Evolutionary conservation across 805 yeast genomes (phyloP).

Genomic region (Suhomyces tanzawaensis): DNA sequence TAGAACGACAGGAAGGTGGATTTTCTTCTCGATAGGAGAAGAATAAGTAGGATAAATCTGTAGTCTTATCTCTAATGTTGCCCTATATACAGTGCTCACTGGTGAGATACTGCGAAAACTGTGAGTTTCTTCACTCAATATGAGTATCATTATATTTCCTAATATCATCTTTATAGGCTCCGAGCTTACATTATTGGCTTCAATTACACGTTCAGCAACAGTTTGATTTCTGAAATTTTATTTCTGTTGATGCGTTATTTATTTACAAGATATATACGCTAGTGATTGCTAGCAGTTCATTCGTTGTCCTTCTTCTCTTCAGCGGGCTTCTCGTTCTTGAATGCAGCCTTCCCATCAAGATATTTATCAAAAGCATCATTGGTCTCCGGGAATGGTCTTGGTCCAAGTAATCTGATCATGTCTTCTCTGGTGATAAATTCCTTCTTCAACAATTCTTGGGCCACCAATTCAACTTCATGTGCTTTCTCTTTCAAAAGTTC

Average conservation of each 20-base stretch:
- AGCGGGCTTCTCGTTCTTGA: conserved; percentile 31
- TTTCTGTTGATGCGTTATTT: neutral
- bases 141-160: no score
- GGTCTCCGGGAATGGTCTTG: conserved; percentile 86
- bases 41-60: no score
- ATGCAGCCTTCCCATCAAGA: conserved; percentile 47
- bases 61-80: no score
- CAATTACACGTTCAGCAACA: no score
- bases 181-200: no score
- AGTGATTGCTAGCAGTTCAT: neutral
- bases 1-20: no score
- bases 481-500: conserved; percentile 65
- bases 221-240: no score
- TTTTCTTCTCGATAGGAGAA: no score
- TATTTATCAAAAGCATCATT: conserved; percentile 89
- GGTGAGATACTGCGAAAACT: no score
- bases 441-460: conserved; percentile 78
- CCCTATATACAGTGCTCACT: no score
- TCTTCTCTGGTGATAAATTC: conserved; percentile 94
- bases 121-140: no score
- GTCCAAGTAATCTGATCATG: conserved; percentile 84
- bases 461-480: conserved; percentile 79
- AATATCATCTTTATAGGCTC: no score
- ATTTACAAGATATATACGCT: conserved; percentile 2
- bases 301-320: conserved; percentile 27